These are phyloP conservation scores for Pseudoperonospora humuli DNA, from an alignment of 352 stramenopile genomes.

Conservation along the genomic window DNA sequence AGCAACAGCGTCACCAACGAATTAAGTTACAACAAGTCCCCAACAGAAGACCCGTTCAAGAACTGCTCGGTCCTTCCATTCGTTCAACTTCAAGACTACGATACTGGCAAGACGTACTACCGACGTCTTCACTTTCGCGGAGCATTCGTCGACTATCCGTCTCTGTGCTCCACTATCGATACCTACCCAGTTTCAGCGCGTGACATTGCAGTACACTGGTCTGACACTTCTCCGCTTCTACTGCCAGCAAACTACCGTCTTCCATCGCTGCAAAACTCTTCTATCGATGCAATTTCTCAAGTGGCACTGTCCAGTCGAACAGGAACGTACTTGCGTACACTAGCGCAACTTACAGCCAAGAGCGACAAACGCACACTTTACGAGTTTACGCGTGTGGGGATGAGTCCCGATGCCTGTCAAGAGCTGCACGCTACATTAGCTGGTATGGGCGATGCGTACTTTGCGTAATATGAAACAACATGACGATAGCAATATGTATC, in stretches of 20 bases:
- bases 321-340: slow-evolving; percentile 34
- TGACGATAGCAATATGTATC: neutral
- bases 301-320: slow-evolving; percentile 35
- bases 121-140: slow-evolving; percentile 45
- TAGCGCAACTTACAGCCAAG: slow-evolving; percentile 28
- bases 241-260: slow-evolving; percentile 19
- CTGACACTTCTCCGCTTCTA: slow-evolving; percentile 12
- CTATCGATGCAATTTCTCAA: slow-evolving; percentile 38
- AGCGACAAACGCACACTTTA: slow-evolving; percentile 59
- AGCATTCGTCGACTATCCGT: slow-evolving; percentile 22
- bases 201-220: slow-evolving; percentile 38
- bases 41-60: slow-evolving; percentile 12
- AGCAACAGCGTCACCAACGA: slow-evolving; percentile 13
- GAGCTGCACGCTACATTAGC: slow-evolving; percentile 48
- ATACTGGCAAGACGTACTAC: slow-evolving; percentile 22
- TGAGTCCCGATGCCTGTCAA: slow-evolving; percentile 59
- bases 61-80: slow-evolving; percentile 38
- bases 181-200: slow-evolving; percentile 15
- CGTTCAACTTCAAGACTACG: slow-evolving; percentile 2
- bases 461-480: slow-evolving; percentile 3
- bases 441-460: slow-evolving; percentile 37
- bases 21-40: slow-evolving; percentile 1
- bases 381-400: slow-evolving; percentile 65
- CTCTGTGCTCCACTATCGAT: slow-evolving; percentile 25
- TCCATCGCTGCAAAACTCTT: slow-evolving; percentile 13